Conservation (phyloP, 2,329 filamentous ascomycete genomes). For the Penicillium sp. region DNA sequence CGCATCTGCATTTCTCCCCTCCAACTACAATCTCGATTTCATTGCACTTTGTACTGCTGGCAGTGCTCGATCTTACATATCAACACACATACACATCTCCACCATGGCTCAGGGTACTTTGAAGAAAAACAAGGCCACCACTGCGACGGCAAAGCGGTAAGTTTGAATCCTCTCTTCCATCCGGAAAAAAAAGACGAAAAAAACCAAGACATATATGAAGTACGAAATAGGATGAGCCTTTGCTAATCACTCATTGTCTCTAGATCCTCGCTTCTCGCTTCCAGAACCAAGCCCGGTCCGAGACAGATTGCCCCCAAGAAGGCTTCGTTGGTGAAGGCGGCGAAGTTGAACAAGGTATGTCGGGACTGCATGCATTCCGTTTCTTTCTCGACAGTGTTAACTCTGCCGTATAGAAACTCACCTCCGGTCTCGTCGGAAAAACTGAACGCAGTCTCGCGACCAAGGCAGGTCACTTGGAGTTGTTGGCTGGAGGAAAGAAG, state of each 20-base stretch:
- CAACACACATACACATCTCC: neutral
- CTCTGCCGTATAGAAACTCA: constrained; percentile 53
- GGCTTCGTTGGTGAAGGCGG: constrained; percentile 57
- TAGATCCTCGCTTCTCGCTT: constrained; percentile 22
- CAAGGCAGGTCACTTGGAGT: constrained; percentile 69
- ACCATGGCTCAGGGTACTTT: constrained; percentile 51
- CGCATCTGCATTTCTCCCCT: neutral
- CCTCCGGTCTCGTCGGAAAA: constrained; percentile 61
- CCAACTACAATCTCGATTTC: neutral
- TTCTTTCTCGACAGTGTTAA: neutral
- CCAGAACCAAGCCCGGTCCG: constrained; percentile 56
- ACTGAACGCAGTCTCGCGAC: constrained; percentile 68
- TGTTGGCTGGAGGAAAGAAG: constrained; percentile 67
- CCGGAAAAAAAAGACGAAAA: neutral
- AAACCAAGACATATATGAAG: neutral
- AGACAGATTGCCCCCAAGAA: constrained; percentile 69
- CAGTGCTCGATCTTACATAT: constrained; percentile 8
- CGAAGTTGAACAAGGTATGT: constrained; percentile 62
- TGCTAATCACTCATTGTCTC: constrained; percentile 12
- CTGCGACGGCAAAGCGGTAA: constrained; percentile 40
- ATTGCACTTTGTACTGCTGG: constrained; percentile 18
- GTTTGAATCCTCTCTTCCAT: constrained; percentile 5
- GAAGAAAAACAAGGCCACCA: constrained; percentile 45
- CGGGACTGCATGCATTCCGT: neutral
- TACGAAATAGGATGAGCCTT: constrained; percentile 9